These are phyloP conservation scores for Suhomyces faveliae DNA, from an alignment of 805 yeast genomes.

Conservation along the genomic window DNA sequence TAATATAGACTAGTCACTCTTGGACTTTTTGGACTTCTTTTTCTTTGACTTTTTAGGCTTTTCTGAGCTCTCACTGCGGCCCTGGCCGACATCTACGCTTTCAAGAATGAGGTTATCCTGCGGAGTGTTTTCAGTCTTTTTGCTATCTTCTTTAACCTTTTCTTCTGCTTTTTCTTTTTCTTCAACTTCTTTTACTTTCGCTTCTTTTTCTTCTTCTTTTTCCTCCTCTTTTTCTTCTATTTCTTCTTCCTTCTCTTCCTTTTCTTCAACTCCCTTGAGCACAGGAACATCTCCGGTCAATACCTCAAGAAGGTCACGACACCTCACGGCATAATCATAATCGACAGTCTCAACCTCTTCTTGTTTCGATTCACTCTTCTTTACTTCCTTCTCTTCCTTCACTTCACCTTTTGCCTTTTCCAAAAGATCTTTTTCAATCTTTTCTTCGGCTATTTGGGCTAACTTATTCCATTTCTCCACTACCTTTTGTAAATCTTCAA, in stretches of 20 bases:
- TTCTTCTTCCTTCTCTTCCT: conserved; percentile 9
- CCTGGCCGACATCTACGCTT: conserved; percentile 8
- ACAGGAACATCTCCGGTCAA: conserved; percentile 35
- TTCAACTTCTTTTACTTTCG: conserved; percentile 2
- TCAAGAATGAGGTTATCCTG: conserved; percentile 9
- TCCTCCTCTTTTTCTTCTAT: conserved; percentile 11
- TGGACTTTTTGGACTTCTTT: conserved; percentile 1
- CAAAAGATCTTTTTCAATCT: conserved; percentile 36
- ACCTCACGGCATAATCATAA: conserved; percentile 41
- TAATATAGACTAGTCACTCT: conserved; percentile 8
- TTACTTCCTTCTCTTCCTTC: conserved; percentile 17
- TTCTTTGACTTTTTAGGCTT: conserved; percentile 9
- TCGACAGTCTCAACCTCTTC: conserved; percentile 20
- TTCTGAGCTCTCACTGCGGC: conserved; percentile 8
- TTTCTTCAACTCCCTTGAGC: conserved; percentile 27
- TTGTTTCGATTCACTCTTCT: conserved; percentile 9
- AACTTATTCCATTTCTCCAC: conserved; percentile 57
- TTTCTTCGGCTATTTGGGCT: conserved; percentile 41
- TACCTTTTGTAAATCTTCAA: conserved; percentile 46
- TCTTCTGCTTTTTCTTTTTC: conserved; percentile 10
- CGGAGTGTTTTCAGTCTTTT: conserved; percentile 11
- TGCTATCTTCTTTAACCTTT: conserved; percentile 14
- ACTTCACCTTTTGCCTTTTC: conserved; percentile 16
- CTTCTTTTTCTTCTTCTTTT: conserved; percentile 8
- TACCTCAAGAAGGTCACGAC: conserved; percentile 32